phyloP scores from a whole-genome alignment of 352 stramenopile species.

The Pythium oligandrum region DNA sequence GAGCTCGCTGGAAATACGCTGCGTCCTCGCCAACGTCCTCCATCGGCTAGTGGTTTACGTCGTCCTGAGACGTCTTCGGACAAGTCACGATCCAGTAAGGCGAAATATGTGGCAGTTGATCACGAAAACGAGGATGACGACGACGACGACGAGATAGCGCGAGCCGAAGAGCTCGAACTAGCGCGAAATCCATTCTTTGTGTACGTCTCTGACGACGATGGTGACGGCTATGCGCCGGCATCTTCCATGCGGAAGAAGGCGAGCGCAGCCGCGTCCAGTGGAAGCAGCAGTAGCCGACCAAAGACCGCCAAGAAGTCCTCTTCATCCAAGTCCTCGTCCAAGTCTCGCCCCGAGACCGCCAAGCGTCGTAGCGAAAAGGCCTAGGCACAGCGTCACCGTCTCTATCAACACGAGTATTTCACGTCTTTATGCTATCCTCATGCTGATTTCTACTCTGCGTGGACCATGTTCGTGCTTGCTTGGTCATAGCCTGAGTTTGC shows the following conservation, averaged over 20 bases:
- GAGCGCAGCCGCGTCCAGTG: constrained; percentile 4
- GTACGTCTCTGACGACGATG: constrained; percentile 79
- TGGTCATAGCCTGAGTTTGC: constrained; percentile 23
- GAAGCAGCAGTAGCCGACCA: constrained; percentile 21
- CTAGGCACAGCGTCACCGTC: background rate
- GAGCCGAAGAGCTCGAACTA: constrained; percentile 64
- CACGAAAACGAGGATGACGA: constrained; percentile 14
- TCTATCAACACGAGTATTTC: background rate
- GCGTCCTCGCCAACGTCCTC: constrained; percentile 50
- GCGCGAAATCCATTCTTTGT: constrained; percentile 77
- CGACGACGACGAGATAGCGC: constrained; percentile 65
- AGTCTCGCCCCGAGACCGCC: constrained; percentile 46
- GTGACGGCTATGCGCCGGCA: constrained; percentile 70
- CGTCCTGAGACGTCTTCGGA: constrained; percentile 68
- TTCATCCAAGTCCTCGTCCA: constrained; percentile 40
- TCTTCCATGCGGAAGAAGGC: constrained; percentile 41
- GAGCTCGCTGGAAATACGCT: constrained; percentile 73
- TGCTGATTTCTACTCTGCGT: background rate
- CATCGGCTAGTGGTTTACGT: constrained; percentile 63
- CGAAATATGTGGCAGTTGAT: constrained; percentile 35
- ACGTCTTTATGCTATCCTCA: background rate
- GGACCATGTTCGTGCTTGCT: constrained; percentile 18
- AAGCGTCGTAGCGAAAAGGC: constrained; percentile 54
- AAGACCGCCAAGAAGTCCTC: constrained; percentile 60
- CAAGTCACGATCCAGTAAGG: constrained; percentile 32